Conservation (phyloP, 73 alveolate species). For the Paramecium sonneborni region DNA sequence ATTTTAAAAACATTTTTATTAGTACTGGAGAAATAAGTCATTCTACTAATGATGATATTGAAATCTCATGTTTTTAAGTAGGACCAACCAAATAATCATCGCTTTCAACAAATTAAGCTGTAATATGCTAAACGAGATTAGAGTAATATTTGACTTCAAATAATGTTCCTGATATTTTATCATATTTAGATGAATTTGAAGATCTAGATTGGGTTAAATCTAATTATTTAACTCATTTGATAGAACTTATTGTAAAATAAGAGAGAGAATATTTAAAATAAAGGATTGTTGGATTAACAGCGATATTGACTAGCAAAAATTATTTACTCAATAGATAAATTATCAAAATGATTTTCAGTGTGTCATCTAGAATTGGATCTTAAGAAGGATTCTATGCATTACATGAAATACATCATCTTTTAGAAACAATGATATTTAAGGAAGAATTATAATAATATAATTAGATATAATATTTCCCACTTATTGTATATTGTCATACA, state of each 20-base stretch:
- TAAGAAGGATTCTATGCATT: slow-evolving; percentile 31
- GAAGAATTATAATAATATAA: background rate
- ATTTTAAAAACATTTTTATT: background rate
- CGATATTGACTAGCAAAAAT: background rate
- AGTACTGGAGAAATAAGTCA: slow-evolving; percentile 17
- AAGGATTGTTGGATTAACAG: background rate
- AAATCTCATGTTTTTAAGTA: background rate
- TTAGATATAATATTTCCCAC: background rate
- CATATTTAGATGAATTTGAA: slow-evolving; percentile 39
- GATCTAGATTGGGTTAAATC: slow-evolving; percentile 48
- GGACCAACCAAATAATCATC: background rate
- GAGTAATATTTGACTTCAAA: slow-evolving; percentile 18
- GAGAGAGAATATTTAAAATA: background rate
- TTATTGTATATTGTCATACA: background rate
- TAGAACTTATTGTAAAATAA: slow-evolving; percentile 27
- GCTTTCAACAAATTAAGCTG: background rate
- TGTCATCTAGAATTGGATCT: background rate
- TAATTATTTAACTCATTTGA: background rate
- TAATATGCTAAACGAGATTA: background rate
- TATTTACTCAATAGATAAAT: background rate
- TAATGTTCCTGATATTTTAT: background rate
- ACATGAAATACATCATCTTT: background rate
- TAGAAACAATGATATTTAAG: background rate
- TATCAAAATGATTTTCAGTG: slow-evolving; percentile 4
- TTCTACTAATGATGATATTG: background rate